A percentile compares a stretch with the other conserved stretches of the same genome.
These are phyloP conservation scores for Auriscalpium orientale DNA, from an alignment of 768 basidiomycete genomes.

Conservation along the genomic window DNA sequence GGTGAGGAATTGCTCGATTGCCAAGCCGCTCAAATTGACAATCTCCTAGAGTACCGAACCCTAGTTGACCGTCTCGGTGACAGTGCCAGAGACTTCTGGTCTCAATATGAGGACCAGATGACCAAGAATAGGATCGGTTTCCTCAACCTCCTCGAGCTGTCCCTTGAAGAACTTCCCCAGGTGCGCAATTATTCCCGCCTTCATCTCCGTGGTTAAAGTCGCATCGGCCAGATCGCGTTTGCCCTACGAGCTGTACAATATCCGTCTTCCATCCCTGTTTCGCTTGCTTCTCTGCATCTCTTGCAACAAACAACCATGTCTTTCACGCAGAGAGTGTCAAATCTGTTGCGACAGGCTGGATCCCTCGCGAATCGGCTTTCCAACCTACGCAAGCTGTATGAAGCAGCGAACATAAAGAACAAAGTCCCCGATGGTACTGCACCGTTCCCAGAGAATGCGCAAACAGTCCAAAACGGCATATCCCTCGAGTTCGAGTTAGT, in stretches of 20 bases:
- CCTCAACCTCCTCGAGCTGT: not conserved
- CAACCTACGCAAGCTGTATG: conserved; percentile 54
- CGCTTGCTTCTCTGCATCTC: conserved; percentile 33
- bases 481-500: conserved; percentile 50
- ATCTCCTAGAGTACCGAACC: conserved; percentile 1
- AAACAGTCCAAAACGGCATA: conserved; percentile 38
- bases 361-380: conserved; percentile 48
- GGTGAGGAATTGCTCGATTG: no score
- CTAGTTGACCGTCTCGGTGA: conserved; percentile 9
- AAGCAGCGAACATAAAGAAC: conserved; percentile 53
- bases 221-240: conserved; percentile 8
- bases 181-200: not conserved
- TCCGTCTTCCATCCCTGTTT: conserved; percentile 10
- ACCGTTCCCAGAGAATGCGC: conserved; percentile 44
- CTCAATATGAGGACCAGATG: not conserved
- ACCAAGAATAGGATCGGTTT: conserved; percentile 1
- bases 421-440: conserved; percentile 45
- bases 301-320: conserved; percentile 43
- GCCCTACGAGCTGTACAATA: conserved; percentile 5
- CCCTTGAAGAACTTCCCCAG: conserved; percentile 12
- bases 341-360: conserved; percentile 47
- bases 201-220: not conserved
- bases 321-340: conserved; percentile 44
- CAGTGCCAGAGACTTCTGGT: conserved; percentile 10
- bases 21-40: not conserved